A percentile compares a stretch with the other conserved stretches of the same genome.
Evolutionary conservation across 1,284 basidiomycete genomes (phyloP).

Genomic region (Puccinia polysora): DNA sequence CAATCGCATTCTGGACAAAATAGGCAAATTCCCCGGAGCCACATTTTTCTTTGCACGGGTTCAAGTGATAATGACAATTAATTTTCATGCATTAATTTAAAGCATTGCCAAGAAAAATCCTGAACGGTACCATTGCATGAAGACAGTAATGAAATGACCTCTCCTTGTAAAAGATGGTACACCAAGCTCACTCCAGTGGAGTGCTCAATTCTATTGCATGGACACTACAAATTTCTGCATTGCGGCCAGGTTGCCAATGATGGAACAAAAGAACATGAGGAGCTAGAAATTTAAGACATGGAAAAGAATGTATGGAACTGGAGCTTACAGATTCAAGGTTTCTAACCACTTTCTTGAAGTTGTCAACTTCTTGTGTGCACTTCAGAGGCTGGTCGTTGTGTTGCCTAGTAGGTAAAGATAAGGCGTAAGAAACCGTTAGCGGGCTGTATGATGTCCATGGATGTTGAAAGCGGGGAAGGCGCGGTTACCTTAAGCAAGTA

Average conservation of each 20-base stretch:
- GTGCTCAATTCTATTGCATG: constrained; percentile 20
- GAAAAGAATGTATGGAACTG: not conserved
- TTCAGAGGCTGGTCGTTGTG: constrained; percentile 30
- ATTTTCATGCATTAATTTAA: too few species aligned
- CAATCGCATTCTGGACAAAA: too few species aligned
- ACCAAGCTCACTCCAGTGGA: not conserved
- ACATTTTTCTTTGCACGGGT: too few species aligned
- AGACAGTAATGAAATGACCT: too few species aligned
- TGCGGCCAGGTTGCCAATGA: not conserved
- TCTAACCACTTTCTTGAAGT: constrained; percentile 27
- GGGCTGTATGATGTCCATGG: too few species aligned
- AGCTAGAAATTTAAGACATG: not conserved
- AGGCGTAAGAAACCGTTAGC: not conserved
- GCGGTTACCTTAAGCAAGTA: constrained; percentile 30
- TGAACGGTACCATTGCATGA: too few species aligned
- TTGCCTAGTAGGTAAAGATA: too few species aligned
- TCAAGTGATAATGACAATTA: too few species aligned
- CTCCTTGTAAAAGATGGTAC: not conserved
- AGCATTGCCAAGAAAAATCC: too few species aligned
- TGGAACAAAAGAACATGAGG: not conserved
- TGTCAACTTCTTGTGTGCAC: constrained; percentile 37
- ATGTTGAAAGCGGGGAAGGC: not conserved
- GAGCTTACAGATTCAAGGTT: constrained; percentile 33
- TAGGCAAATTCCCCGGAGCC: too few species aligned
- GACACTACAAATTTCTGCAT: constrained; percentile 33